Conservation (phyloP, 768 basidiomycete species). For the Russula sp. region DNA sequence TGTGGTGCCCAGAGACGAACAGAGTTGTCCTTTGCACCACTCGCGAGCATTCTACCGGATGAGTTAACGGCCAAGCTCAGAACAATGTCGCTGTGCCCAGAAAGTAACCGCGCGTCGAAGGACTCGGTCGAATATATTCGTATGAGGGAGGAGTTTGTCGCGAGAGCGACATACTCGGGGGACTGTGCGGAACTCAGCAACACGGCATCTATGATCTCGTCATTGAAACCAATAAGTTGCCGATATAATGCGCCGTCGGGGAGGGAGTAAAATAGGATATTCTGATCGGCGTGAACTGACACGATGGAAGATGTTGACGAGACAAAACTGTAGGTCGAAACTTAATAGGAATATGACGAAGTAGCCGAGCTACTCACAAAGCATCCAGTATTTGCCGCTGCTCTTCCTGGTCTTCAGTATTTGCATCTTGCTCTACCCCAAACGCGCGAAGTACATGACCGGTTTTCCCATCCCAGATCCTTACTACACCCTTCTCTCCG, state of each 20-base stretch:
- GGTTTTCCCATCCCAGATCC: constrained; percentile 74
- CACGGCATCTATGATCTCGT: constrained; percentile 88
- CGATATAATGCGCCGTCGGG: constrained; percentile 54
- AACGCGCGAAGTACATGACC: constrained; percentile 57
- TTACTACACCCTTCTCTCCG: constrained; percentile 81
- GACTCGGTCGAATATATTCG: constrained; percentile 74
- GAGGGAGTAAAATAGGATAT: constrained; percentile 87
- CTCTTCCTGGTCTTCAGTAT: constrained; percentile 56
- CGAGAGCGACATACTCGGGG: constrained; percentile 72
- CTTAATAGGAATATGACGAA: neutral
- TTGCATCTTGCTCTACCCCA: constrained; percentile 41
- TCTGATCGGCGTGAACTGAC: constrained; percentile 92
- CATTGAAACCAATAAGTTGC: constrained; percentile 94
- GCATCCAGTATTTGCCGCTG: constrained; percentile 78
- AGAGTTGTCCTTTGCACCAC: constrained; percentile 88
- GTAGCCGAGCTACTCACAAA: constrained; percentile 46
- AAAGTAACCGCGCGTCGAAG: constrained; percentile 77
- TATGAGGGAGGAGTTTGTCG: constrained; percentile 96
- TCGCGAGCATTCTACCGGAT: constrained; percentile 69
- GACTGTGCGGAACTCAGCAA: constrained; percentile 53
- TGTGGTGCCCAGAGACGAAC: constrained; percentile 71
- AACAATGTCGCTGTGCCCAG: constrained; percentile 89
- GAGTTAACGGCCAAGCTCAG: constrained; percentile 68
- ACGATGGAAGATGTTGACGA: constrained; percentile 56
- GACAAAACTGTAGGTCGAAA: constrained; percentile 49